Conservation (phyloP, 345 rosid genomes). For the Durio zibethinus region DNA sequence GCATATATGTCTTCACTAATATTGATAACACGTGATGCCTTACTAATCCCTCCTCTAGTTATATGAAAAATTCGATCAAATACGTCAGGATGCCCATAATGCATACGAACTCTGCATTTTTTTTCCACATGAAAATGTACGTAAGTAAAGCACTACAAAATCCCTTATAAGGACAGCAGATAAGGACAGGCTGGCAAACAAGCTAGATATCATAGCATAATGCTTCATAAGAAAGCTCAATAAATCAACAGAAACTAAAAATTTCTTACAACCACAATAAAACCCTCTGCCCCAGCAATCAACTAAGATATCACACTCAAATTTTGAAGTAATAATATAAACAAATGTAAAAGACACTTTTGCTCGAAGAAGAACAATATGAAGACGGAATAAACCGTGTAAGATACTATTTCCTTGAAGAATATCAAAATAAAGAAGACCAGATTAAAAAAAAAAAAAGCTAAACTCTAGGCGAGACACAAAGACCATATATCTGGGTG, state of each 20-base stretch:
- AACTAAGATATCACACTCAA: background rate
- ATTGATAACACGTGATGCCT: slow-evolving; percentile 95
- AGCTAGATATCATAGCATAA: background rate
- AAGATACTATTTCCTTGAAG: background rate
- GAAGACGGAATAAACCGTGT: background rate
- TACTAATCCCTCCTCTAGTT: slow-evolving; percentile 97
- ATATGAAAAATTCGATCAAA: slow-evolving; percentile 93
- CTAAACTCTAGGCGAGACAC: background rate
- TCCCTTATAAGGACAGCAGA: background rate
- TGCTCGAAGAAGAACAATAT: background rate
- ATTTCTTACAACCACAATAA: background rate
- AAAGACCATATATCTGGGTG: background rate
- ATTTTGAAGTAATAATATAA: background rate
- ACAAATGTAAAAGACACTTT: background rate
- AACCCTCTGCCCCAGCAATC: background rate
- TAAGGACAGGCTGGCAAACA: background rate
- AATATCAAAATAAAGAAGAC: background rate
- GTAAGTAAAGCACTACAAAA: background rate
- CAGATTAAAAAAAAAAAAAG: background rate
- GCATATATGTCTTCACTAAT: slow-evolving; percentile 99
- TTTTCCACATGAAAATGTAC: slow-evolving; percentile 14
- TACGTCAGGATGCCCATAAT: slow-evolving; percentile 99
- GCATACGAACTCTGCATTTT: slow-evolving; percentile 93
- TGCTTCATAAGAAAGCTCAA: background rate
- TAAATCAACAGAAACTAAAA: background rate